These are phyloP conservation scores for Adansonia digitata DNA, from an alignment of 345 rosid species.

Conservation along the genomic window DNA sequence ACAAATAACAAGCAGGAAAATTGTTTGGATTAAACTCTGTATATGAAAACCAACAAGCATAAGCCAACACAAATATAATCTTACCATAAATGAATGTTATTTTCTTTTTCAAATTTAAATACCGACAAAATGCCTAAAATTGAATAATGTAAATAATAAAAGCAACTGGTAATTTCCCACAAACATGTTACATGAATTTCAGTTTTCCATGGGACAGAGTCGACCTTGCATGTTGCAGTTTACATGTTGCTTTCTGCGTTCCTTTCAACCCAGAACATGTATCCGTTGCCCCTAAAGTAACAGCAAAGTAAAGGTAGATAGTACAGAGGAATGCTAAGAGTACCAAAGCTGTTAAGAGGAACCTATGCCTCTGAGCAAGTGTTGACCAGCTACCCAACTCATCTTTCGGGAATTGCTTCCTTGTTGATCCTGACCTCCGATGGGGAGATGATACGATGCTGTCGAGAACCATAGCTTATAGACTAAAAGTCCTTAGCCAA, in stretches of 20 bases:
- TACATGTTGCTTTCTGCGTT: slow-evolving; percentile 56
- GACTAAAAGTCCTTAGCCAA: background rate
- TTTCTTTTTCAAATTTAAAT: background rate
- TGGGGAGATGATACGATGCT: slow-evolving; percentile 64
- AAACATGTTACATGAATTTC: slow-evolving; percentile 39
- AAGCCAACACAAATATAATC: background rate
- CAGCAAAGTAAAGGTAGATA: slow-evolving; percentile 82
- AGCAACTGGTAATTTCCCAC: background rate
- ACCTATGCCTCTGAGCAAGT: slow-evolving; percentile 69
- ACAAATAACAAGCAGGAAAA: too few relatives aligned
- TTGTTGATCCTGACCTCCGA: slow-evolving; percentile 56
- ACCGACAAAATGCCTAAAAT: background rate
- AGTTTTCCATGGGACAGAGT: slow-evolving; percentile 50
- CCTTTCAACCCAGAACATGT: slow-evolving; percentile 72
- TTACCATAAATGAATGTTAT: background rate
- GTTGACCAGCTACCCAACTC: slow-evolving; percentile 82
- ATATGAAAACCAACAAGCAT: background rate
- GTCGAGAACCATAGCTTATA: slow-evolving; percentile 63
- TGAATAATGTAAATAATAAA: background rate
- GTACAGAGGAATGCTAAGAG: slow-evolving; percentile 83
- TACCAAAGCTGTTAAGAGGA: slow-evolving; percentile 71
- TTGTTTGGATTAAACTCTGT: background rate
- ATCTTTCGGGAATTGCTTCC: slow-evolving; percentile 59
- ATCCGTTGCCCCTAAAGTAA: slow-evolving; percentile 59
- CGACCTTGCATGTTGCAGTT: slow-evolving; percentile 40